Evolutionary conservation across 768 basidiomycete species (phyloP).

Genomic region (Lactarius hengduanensis): DNA sequence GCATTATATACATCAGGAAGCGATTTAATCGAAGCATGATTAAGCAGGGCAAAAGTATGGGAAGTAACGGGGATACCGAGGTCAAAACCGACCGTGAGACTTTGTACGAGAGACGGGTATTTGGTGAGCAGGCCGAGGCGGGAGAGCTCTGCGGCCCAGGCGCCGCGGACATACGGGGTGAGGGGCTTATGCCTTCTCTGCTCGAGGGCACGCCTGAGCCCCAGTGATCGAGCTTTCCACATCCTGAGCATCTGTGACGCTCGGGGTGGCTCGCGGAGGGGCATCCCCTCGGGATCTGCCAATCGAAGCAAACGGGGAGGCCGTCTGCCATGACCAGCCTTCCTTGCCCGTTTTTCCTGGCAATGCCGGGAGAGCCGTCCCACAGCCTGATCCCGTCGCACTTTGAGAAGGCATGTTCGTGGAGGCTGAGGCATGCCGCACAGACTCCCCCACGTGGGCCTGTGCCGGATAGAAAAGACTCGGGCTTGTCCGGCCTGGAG

Average conservation of each 20-base stretch:
- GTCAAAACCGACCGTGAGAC: slow-evolving; percentile 37
- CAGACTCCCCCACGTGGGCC: too few relatives aligned
- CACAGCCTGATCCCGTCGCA: too few relatives aligned
- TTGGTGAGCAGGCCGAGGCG: slow-evolving; percentile 8
- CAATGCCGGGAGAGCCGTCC: too few relatives aligned
- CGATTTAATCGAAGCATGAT: slow-evolving; percentile 31
- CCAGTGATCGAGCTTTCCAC: slow-evolving; percentile 39
- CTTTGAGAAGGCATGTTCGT: too few relatives aligned
- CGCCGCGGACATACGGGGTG: slow-evolving; percentile 36
- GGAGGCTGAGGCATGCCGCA: too few relatives aligned
- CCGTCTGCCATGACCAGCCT: too few relatives aligned
- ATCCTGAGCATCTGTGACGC: slow-evolving; percentile 41
- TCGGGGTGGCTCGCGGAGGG: too few relatives aligned
- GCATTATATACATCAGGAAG: slow-evolving; percentile 22
- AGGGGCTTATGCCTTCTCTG: slow-evolving; percentile 32
- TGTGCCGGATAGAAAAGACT: too few relatives aligned
- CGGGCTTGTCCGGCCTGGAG: too few relatives aligned
- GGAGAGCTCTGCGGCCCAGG: slow-evolving; percentile 36
- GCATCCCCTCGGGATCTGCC: too few relatives aligned
- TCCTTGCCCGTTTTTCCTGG: too few relatives aligned
- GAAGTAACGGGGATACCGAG: slow-evolving; percentile 36
- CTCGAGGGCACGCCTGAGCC: slow-evolving; percentile 42
- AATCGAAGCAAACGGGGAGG: neutral
- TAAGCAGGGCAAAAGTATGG: slow-evolving; percentile 36
- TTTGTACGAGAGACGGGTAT: slow-evolving; percentile 34